A percentile compares a stretch with the other conserved stretches of the same genome.
phyloP scores from a whole-genome alignment of 345 rosid species.

The Isatis tinctoria region DNA sequence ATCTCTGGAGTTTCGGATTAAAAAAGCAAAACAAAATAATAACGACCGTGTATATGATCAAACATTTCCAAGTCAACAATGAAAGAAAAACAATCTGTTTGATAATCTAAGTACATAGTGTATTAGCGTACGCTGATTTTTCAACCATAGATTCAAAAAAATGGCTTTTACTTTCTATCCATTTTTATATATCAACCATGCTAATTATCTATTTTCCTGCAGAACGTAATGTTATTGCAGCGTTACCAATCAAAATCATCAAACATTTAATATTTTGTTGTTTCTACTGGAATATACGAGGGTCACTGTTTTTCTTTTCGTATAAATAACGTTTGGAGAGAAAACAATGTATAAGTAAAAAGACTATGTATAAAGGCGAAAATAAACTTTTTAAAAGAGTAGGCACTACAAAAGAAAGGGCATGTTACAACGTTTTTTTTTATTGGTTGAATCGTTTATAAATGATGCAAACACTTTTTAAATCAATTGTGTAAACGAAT shows the following conservation, averaged over 20 bases:
- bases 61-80: not conserved
- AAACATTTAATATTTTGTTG: not conserved
- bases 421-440: no score
- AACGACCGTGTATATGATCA: not conserved
- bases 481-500: no score
- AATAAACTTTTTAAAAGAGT: not conserved
- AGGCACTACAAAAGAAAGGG: no score
- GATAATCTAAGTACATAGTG: not conserved
- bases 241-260: no score
- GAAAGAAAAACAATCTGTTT: not conserved
- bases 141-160: no score
- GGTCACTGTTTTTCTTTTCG: conserved; percentile 7
- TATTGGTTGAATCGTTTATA: no score
- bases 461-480: no score
- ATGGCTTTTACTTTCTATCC: not conserved
- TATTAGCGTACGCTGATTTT: not conserved
- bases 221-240: no score
- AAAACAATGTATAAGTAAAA: not conserved
- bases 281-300: conserved; percentile 6
- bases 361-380: conserved; percentile 2
- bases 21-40: no score
- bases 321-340: conserved; percentile 8
- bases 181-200: not conserved
- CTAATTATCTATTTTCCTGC: no score
- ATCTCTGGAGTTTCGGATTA: not conserved